These are phyloP conservation scores for Stevia rebaudiana DNA, from an alignment of 140 eudicot species.

Conservation along the genomic window DNA sequence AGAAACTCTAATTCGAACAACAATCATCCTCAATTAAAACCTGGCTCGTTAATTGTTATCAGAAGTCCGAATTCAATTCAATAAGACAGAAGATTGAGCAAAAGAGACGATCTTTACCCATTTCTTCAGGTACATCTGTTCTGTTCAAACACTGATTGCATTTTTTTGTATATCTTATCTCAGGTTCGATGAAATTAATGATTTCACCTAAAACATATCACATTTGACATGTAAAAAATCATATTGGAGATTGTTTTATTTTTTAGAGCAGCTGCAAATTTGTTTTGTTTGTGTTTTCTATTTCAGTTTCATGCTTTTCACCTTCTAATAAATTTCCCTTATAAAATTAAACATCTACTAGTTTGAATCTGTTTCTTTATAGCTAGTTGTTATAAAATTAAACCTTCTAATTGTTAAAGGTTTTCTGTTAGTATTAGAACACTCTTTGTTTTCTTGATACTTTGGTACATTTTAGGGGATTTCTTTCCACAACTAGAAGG, in stretches of 20 bases:
- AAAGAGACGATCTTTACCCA: slow-evolving; percentile 72
- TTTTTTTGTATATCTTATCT: no score
- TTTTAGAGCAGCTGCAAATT: background rate
- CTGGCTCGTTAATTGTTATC: no score
- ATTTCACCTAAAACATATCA: no score
- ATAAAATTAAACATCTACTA: background rate
- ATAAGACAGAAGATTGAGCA: slow-evolving; percentile 53
- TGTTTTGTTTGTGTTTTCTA: background rate
- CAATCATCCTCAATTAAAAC: no score
- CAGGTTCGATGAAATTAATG: no score
- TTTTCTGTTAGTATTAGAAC: background rate
- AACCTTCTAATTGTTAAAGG: no score
- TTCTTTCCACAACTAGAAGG: background rate
- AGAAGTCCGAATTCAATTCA: no score
- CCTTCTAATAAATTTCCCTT: background rate
- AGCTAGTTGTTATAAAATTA: no score
- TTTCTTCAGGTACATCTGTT: slow-evolving; percentile 64
- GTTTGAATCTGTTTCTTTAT: background rate
- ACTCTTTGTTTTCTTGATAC: background rate
- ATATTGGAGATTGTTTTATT: background rate
- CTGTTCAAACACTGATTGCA: background rate
- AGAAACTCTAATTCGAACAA: no score
- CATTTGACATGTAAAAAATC: no score
- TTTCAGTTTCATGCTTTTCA: background rate
- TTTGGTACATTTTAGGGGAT: background rate